Evolutionary conservation across 208 protist genomes (phyloP).

Genomic region (Herpetomonas muscarum): DNA sequence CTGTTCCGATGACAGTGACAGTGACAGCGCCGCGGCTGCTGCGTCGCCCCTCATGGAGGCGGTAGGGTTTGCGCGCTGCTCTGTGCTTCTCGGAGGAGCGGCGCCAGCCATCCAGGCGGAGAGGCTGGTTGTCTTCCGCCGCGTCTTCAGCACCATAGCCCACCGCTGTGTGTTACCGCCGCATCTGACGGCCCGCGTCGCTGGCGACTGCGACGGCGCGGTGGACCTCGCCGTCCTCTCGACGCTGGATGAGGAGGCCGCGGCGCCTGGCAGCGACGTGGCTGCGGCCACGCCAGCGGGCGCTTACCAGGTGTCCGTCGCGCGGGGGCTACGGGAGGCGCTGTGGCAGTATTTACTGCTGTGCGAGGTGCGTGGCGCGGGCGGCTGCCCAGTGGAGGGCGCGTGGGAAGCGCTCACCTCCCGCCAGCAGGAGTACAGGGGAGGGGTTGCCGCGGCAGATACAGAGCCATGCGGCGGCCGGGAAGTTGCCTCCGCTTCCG

Average conservation of each 20-base stretch:
- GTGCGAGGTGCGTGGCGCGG: neutral
- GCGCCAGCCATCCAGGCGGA: neutral
- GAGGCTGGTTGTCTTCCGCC: neutral
- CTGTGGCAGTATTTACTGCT: neutral
- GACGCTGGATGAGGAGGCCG: neutral
- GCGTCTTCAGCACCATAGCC: neutral
- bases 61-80: neutral
- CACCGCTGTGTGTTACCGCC: neutral
- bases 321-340: constrained; percentile 1
- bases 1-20: no score
- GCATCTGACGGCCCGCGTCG: neutral
- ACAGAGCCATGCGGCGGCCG: neutral
- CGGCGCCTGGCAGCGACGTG: neutral
- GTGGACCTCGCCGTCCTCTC: neutral
- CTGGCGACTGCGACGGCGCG: neutral
- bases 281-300: no score
- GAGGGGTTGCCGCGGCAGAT: neutral
- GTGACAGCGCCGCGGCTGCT: no score
- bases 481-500: no score
- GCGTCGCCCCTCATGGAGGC: neutral
- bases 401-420: neutral
- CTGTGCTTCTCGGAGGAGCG: neutral
- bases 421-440: no score
- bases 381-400: neutral
- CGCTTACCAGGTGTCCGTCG: neutral